Evolutionary conservation across 1,139 yeast genomes (phyloP).

Genomic region (Saccharomyces hybrid): DNA sequence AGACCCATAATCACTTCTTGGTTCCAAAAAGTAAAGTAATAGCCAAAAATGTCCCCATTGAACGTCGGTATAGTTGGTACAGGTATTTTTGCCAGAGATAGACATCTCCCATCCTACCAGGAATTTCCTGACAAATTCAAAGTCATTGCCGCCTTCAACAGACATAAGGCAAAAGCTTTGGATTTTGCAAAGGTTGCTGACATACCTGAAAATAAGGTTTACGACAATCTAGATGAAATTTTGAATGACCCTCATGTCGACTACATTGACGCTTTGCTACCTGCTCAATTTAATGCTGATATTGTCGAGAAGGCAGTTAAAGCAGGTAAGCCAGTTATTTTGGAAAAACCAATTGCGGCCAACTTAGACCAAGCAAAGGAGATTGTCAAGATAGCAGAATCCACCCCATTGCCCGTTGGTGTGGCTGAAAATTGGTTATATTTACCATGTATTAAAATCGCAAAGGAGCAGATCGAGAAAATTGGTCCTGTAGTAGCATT

Average conservation of each 20-base stretch:
- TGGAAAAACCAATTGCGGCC: constrained; percentile 93
- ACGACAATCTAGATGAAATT: constrained; percentile 55
- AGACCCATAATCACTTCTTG: neutral
- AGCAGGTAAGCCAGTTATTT: constrained; percentile 64
- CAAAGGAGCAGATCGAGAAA: constrained; percentile 51
- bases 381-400: constrained; percentile 56
- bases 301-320: constrained; percentile 54
- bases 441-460: constrained; percentile 45
- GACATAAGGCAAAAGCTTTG: constrained; percentile 77
- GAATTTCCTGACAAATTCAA: constrained; percentile 37
- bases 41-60: constrained; percentile 18
- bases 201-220: constrained; percentile 45
- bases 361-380: constrained; percentile 69
- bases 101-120: constrained; percentile 69
- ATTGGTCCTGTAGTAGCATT: constrained; percentile 75
- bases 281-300: constrained; percentile 68
- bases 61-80: constrained; percentile 81
- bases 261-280: constrained; percentile 74
- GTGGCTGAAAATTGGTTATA: constrained; percentile 83
- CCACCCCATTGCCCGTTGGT: constrained; percentile 57
- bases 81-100: constrained; percentile 81
- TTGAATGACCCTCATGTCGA: constrained; percentile 59
- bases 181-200: constrained; percentile 61
- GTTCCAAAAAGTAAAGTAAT: neutral
- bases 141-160: constrained; percentile 62